A percentile compares a stretch with the other conserved stretches of the same genome.
Conservation (phyloP, 192 early-diverging fungal genomes). For the Backusella mclennaniae region DNA sequence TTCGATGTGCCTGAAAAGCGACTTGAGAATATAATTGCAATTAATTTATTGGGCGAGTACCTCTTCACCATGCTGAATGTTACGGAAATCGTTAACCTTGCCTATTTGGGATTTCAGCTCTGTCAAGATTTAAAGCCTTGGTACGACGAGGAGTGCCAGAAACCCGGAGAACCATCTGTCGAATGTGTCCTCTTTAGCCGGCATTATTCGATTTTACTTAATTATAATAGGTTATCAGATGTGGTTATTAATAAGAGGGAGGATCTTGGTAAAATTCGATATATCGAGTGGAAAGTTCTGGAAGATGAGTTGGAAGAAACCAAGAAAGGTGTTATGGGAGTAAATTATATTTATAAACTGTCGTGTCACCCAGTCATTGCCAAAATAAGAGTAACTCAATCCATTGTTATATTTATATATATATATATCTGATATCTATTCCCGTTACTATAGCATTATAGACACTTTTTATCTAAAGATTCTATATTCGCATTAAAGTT, state of each 20-base stretch:
- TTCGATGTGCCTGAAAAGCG: not conserved
- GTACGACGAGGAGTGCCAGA: not conserved
- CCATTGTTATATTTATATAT: not conserved
- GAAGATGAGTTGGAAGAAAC: not conserved
- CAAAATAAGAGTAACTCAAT: not conserved
- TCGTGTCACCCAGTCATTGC: not conserved
- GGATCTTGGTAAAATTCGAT: not conserved
- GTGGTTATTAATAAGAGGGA: not conserved
- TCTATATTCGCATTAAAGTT: not conserved
- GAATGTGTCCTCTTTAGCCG: not conserved
- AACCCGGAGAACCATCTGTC: not conserved
- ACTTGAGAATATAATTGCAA: not conserved
- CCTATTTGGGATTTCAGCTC: not conserved
- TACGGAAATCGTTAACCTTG: not conserved
- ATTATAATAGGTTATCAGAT: not conserved
- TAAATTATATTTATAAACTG: not conserved
- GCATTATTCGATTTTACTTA: not conserved
- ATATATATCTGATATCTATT: no score
- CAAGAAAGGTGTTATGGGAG: not conserved
- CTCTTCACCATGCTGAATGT: not conserved
- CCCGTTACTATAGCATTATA: not conserved
- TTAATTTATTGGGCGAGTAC: not conserved
- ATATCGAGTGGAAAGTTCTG: not conserved
- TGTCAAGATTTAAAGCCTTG: not conserved
- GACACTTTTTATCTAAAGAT: not conserved